Evolutionary conservation across 805 yeast species (phyloP).

Genomic region (Tanozyma kutaoensis): DNA sequence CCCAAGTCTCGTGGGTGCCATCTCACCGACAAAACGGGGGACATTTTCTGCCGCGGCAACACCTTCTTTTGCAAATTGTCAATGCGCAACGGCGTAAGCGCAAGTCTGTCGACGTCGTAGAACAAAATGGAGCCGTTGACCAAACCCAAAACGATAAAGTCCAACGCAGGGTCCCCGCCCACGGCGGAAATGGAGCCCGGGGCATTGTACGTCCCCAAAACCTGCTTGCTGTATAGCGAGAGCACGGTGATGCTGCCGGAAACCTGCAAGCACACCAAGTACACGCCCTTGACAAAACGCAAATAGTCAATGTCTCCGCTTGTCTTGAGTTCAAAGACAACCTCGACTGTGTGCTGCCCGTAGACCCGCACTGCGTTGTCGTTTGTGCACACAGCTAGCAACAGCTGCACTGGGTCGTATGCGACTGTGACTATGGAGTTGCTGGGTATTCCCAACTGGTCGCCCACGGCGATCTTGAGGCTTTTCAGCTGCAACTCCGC

Average conservation of each 20-base stretch:
- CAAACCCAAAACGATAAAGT: constrained; percentile 75
- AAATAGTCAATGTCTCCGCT: constrained; percentile 39
- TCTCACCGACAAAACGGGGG: constrained; percentile 54
- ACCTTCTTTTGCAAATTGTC: constrained; percentile 56
- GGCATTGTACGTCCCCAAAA: constrained; percentile 47
- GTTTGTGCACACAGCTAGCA: constrained; percentile 70
- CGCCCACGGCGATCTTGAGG: constrained; percentile 12
- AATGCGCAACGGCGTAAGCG: constrained; percentile 48
- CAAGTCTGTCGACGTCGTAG: constrained; percentile 73
- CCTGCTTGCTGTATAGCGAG: constrained; percentile 50
- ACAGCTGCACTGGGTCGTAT: constrained; percentile 79
- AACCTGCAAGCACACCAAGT: constrained; percentile 59
- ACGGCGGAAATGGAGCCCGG: constrained; percentile 56
- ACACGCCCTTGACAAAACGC: constrained; percentile 67
- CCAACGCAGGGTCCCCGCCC: constrained; percentile 77
- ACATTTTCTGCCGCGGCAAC: constrained; percentile 41
- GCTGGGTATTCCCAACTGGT: constrained; percentile 27
- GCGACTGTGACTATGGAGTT: constrained; percentile 60
- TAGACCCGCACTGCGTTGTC: constrained; percentile 52
- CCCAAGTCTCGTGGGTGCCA: constrained; percentile 91
- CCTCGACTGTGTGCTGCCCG: constrained; percentile 76
- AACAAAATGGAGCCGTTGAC: constrained; percentile 60
- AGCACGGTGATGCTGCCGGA: constrained; percentile 51
- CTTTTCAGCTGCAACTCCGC: constrained; percentile 16
- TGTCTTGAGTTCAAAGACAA: constrained; percentile 40